Evolutionary conservation across 2,329 filamentous ascomycete genomes (phyloP), one percentile per base, ranked within the genome.

Genomic region (Cordyceps farinosa): DNA sequence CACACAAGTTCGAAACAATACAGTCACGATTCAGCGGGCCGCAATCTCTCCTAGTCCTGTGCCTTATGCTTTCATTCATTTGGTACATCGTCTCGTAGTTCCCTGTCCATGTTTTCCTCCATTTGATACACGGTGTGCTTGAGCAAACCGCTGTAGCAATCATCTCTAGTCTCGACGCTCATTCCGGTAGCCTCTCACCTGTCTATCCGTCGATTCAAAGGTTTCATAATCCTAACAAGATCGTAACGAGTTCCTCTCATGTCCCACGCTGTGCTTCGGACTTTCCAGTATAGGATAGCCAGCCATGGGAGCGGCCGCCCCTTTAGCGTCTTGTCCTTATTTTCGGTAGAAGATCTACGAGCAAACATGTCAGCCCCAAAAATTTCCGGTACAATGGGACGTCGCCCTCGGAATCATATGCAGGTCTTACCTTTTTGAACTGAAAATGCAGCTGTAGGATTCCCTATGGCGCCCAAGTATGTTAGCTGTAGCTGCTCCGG

Each of bases 401-500:
- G 30, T 22, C 17, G 15, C 30, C 22, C 29, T 30, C 36, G 47
- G 40, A 58, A 27, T 5, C 22, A 47, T 44, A 61, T 56, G 48
- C 48, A 59, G 62, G 62, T 69, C 77, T 72, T 77, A 96, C 92
- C 87, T 97, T 96, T 77, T 98, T 99, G 82, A 98, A 97, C 76
- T 97, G 93, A 75, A 99, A 99, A 75, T 98, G 94, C 64, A 99
- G 84, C 78, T 97, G 93, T 64, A 99, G 80, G 70, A 98, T 97
- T 60, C 94, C 94, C 91, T 96, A 73, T 68, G 65, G 64, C 68
- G 42, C 42, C 59, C 54, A 57, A 29, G 27, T 30, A 29, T 42
- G 56, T 64, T 55, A 64, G 62, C 48, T 38, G 13, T 32, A 22
- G 9, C 34, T 53, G 51, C 30, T 30, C n/a, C 44, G 42, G 32